Conservation (phyloP, 768 basidiomycete species). For the Hericium rajendrae region DNA sequence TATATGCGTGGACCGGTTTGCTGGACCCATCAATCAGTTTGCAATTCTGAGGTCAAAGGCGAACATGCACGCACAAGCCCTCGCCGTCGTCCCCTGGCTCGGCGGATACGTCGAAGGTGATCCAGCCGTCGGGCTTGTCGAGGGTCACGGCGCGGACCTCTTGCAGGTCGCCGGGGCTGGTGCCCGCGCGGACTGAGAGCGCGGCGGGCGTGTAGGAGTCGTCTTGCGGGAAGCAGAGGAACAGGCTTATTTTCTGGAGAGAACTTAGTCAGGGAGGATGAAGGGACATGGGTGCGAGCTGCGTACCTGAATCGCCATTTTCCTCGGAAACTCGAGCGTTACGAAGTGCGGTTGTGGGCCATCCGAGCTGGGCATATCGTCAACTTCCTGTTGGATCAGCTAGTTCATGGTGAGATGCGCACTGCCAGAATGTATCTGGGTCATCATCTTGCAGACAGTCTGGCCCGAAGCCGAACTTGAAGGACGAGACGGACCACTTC, state of each 20-base stretch:
- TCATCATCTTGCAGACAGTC: slow-evolving; percentile 86
- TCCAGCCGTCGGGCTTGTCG: slow-evolving; percentile 92
- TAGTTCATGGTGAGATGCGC: slow-evolving; percentile 26
- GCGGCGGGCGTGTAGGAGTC: slow-evolving; percentile 97
- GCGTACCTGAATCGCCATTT: slow-evolving; percentile 79
- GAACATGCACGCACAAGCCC: slow-evolving; percentile 47
- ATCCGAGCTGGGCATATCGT: slow-evolving; percentile 50
- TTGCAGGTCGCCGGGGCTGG: slow-evolving; percentile 83
- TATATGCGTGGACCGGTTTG: slow-evolving; percentile 80
- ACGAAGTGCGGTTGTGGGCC: slow-evolving; percentile 97
- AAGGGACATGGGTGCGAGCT: background rate
- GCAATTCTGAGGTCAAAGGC: background rate
- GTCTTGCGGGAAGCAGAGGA: slow-evolving; percentile 72
- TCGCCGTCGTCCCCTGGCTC: slow-evolving; percentile 74
- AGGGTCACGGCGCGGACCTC: slow-evolving; percentile 81
- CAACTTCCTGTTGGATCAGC: too few species aligned
- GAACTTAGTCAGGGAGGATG: background rate
- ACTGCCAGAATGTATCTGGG: slow-evolving; percentile 98
- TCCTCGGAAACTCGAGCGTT: slow-evolving; percentile 85
- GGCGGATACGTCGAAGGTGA: slow-evolving; percentile 74
- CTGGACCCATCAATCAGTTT: slow-evolving; percentile 29
- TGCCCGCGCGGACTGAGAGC: slow-evolving; percentile 85
- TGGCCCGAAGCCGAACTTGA: slow-evolving; percentile 93
- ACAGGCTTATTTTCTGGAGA: slow-evolving; percentile 74
- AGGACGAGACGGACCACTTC: slow-evolving; percentile 93